These are phyloP conservation scores for Botrytis fabae DNA, from an alignment of 2,329 filamentous ascomycete species.

Conservation along the genomic window DNA sequence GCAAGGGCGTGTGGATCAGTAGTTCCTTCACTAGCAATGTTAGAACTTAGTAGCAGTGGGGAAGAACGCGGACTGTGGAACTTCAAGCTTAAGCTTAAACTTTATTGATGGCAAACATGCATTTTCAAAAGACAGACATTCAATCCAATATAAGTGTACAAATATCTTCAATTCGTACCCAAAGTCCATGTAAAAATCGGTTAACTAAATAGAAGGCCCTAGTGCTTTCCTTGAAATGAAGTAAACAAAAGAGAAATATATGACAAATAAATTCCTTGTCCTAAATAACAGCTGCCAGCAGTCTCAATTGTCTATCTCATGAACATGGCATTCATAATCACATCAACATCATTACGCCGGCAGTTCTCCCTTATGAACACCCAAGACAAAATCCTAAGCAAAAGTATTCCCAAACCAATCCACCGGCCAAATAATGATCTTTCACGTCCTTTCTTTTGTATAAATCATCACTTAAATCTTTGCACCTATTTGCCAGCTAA, in stretches of 20 bases:
- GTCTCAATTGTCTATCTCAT: not conserved
- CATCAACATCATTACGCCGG: not conserved
- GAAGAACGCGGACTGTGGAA: not conserved
- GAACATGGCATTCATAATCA: not conserved
- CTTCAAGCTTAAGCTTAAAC: not conserved
- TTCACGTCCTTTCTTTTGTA: not conserved
- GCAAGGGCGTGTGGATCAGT: not conserved
- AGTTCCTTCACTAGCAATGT: not conserved
- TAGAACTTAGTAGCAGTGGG: not conserved
- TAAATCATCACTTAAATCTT: not conserved
- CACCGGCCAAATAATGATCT: not conserved
- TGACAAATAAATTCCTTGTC: not conserved
- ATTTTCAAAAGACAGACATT: not conserved
- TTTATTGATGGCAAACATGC: not conserved
- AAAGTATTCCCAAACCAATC: not conserved
- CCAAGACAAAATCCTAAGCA: not conserved
- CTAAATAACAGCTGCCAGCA: not conserved
- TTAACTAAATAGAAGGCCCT: not conserved
- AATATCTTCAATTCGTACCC: not conserved
- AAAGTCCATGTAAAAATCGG: not conserved
- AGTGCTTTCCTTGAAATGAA: not conserved
- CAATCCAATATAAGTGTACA: not conserved
- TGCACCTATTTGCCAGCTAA: not conserved
- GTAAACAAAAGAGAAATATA: not conserved
- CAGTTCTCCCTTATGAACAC: not conserved